Conservation (phyloP, 2,329 filamentous ascomycete genomes). For the Sporothrix protearum region DNA sequence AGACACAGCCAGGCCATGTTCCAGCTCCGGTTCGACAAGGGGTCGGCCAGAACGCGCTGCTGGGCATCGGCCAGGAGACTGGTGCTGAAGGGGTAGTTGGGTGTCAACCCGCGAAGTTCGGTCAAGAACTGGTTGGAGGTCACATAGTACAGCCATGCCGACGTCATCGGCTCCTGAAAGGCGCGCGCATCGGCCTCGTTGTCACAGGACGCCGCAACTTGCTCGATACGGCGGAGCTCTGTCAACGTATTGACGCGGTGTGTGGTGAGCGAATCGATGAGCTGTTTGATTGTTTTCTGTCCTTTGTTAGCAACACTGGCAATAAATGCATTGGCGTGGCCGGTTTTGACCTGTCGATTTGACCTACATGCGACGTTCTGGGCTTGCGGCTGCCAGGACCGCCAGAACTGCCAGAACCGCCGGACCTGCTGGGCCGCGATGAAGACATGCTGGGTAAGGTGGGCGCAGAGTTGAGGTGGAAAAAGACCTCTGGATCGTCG, state of each 20-base stretch:
- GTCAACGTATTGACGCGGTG: constrained; percentile 71
- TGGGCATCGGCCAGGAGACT: constrained; percentile 65
- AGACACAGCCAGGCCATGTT: constrained; percentile 72
- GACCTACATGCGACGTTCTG: constrained; percentile 3
- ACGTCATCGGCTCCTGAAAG: constrained; percentile 62
- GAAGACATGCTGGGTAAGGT: neutral
- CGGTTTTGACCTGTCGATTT: neutral
- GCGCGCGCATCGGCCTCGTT: constrained; percentile 56
- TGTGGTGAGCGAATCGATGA: constrained; percentile 60
- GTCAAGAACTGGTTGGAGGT: constrained; percentile 65
- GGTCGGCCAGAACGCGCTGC: constrained; percentile 59
- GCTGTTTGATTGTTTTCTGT: constrained; percentile 44
- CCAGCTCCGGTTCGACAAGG: constrained; percentile 66
- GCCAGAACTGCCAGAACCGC: neutral
- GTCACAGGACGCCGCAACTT: constrained; percentile 56
- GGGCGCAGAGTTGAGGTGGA: neutral
- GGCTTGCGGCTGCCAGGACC: neutral
- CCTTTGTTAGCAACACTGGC: neutral
- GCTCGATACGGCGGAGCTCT: constrained; percentile 68
- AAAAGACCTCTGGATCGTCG: neutral
- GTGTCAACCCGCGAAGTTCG: constrained; percentile 65
- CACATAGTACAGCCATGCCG: constrained; percentile 70
- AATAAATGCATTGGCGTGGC: neutral
- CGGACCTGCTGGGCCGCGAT: neutral
- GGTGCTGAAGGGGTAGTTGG: constrained; percentile 63